Evolutionary conservation across 164 flowering plant genomes (phyloP).

Genomic region (Euptelea pleiosperma): DNA sequence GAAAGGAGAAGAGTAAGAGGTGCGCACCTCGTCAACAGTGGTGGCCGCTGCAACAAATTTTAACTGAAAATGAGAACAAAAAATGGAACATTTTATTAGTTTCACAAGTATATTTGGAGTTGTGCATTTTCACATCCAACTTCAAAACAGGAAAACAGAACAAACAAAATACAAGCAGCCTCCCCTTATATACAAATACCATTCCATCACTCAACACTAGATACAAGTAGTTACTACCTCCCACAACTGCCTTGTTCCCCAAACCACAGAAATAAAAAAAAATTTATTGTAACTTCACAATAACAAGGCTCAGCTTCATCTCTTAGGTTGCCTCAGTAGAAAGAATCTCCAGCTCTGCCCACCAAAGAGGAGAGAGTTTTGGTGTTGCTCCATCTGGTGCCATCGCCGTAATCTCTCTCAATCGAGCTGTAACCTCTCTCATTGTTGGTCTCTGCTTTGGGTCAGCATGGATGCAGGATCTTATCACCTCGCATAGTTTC

Average conservation of each 20-base stretch:
- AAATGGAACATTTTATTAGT: conserved; percentile 3
- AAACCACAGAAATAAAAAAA: conserved; percentile 21
- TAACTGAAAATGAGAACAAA: too few relatives aligned
- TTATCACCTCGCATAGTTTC: conserved; percentile 40
- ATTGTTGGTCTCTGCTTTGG: conserved; percentile 55
- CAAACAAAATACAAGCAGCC: background rate
- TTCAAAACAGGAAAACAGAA: conserved; percentile 7
- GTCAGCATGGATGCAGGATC: conserved; percentile 45
- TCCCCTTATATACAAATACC: conserved; percentile 24
- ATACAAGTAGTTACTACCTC: conserved; percentile 14
- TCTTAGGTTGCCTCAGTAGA: conserved; percentile 41
- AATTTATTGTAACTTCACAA: too few relatives aligned
- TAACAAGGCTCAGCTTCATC: conserved; percentile 6
- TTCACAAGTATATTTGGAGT: conserved; percentile 5
- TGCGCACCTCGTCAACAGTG: too few relatives aligned
- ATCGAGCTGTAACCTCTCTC: conserved; percentile 41
- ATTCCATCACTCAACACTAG: conserved; percentile 8
- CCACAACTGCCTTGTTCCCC: conserved; percentile 11
- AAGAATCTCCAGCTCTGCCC: conserved; percentile 79
- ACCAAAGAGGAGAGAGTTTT: conserved; percentile 69
- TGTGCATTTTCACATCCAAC: conserved; percentile 11
- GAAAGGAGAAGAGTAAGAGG: background rate
- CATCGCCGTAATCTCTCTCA: conserved; percentile 59
- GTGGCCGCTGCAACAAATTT: too few relatives aligned
- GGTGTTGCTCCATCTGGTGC: conserved; percentile 68